A percentile compares a stretch with the other conserved stretches of the same genome.
These are phyloP conservation scores for Didymella keratinophila DNA, from an alignment of 2,329 filamentous ascomycete species.

Conservation along the genomic window DNA sequence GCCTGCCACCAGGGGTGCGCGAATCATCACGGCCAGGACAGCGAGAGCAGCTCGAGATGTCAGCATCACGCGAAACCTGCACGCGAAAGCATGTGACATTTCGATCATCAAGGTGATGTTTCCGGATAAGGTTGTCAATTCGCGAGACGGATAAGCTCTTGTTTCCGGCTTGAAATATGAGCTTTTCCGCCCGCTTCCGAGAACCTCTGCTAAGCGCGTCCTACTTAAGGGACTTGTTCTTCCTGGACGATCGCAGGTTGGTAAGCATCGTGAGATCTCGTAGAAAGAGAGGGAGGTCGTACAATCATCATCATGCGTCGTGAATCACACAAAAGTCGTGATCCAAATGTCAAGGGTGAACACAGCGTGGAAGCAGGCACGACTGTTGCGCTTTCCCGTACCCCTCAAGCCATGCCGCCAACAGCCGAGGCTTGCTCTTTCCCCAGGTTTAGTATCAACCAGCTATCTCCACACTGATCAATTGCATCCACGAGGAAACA, in stretches of 20 bases:
- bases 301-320: neutral
- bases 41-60: neutral
- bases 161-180: neutral
- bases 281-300: neutral
- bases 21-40: neutral
- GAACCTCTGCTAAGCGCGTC: neutral
- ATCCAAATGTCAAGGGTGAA: neutral
- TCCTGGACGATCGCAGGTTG: neutral
- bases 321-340: neutral
- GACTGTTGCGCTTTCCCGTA: slow-evolving; percentile 5
- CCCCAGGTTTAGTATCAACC: slow-evolving; percentile 8
- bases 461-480: slow-evolving; percentile 6
- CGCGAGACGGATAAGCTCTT: neutral
- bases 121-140: neutral
- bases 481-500: neutral
- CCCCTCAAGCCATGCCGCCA: slow-evolving; percentile 27
- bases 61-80: neutral
- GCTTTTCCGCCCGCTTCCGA: slow-evolving; percentile 4
- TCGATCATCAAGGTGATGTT: neutral
- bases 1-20: neutral
- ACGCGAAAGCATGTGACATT: slow-evolving; percentile 19
- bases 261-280: neutral
- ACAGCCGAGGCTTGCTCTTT: slow-evolving; percentile 11
- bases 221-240: neutral
- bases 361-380: neutral